Percentiles rank a stretch among this genome's conserved stretches.
These are phyloP conservation scores for Ampelocalamus luodianensis DNA, from an alignment of 176 grass and related monocot genomes.

Conservation along the genomic window DNA sequence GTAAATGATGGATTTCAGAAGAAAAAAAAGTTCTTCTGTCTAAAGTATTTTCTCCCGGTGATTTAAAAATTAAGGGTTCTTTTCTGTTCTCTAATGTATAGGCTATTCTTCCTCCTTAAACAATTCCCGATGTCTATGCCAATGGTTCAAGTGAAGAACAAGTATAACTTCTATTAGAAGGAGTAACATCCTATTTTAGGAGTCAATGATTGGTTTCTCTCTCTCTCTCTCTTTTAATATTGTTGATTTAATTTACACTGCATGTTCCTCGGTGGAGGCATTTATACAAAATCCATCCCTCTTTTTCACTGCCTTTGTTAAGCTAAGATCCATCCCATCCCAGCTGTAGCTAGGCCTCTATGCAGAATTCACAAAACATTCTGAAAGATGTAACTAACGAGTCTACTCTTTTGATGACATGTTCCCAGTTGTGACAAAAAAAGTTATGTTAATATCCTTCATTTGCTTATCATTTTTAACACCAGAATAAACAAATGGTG, in stretches of 20 bases:
- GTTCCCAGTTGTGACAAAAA: neutral
- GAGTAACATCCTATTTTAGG: neutral
- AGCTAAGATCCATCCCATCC: conserved; percentile 54
- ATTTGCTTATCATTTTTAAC: neutral
- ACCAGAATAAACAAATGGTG: neutral
- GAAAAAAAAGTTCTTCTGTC: conserved; percentile 26
- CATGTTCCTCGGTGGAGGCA: conserved; percentile 48
- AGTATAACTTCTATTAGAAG: conserved; percentile 35
- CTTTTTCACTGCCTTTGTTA: conserved; percentile 95
- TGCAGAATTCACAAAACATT: neutral
- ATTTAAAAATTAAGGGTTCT: neutral
- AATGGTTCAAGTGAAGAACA: conserved; percentile 98
- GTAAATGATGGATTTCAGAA: conserved; percentile 42
- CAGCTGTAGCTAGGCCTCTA: no score
- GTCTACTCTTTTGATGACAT: conserved; percentile 11
- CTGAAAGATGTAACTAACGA: conserved; percentile 9
- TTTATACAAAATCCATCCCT: conserved; percentile 98
- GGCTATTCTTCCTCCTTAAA: conserved; percentile 83
- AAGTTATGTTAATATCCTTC: neutral
- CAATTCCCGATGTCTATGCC: conserved; percentile 89
- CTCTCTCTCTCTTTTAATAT: neutral
- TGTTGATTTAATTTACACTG: neutral
- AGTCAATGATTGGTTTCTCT: neutral
- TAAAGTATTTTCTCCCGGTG: neutral
- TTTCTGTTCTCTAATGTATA: conserved; percentile 39